Evolutionary conservation across 306 rosid genomes (phyloP), one percentile per base, ranked within the genome.

Genomic region (Canavalia gladiata): DNA sequence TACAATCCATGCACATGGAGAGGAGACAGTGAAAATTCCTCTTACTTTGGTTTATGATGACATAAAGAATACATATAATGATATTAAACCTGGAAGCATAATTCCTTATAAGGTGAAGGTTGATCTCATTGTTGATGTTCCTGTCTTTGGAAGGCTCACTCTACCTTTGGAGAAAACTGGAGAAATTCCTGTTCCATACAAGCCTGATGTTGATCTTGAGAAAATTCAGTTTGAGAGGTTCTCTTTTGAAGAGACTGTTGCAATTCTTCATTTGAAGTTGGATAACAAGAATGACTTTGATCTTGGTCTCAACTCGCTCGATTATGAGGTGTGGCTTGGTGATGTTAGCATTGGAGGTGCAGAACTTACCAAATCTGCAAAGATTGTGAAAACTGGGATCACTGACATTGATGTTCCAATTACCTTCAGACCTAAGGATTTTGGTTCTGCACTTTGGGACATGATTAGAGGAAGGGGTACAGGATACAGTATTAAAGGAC

Each of bases 371-470:
- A 83, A 94, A 56, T 88, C 91, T 5, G 87, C 89, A 11, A 87
- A 85, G 12, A 60, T 94, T 73, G 82, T 57, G 35, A 91, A 90
- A 75, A 84, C 57, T 56, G 97, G 91, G 10, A 68, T 89, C 39
- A 86, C 76, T 71, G 64, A 59, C 46, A 80, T 94, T 57, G 91
- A 87, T 11, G 18, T 91, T 70, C 98, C 98, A n/a, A 86, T 94
- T 49, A 90, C 94, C 81, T 94, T 94, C 68, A 90, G 86, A 87
- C 98, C 97, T 7, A 90, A 91, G 83, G 94, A 94, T 76, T 91
- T 91, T 37, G 97, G 98, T 18, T 91, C 94, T 60, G 98, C 97
- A 1, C 68, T 94, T 28, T 91, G 97, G 98, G 97, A 94, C 70
- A 91, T 94, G 91, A 94, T 94, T 3, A 86, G 94, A 74, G 98